A percentile compares a stretch with the other conserved stretches of the same genome.
Evolutionary conservation across 2,329 filamentous ascomycete genomes (phyloP).

Genomic region (Colletotrichum sp.): DNA sequence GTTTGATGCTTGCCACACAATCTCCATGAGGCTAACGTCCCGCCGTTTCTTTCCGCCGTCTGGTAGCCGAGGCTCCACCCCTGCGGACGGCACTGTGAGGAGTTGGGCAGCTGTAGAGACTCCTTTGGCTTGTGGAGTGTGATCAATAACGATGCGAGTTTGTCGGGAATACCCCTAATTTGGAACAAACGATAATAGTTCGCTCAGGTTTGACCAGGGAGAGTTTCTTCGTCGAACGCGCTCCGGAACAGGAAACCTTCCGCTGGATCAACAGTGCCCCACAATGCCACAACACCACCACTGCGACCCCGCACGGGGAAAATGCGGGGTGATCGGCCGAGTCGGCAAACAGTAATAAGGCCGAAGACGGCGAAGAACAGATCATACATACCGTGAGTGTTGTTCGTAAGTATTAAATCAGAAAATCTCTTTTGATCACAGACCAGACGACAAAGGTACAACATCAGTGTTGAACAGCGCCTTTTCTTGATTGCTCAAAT

Average conservation of each 20-base stretch:
- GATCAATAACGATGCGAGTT: not conserved
- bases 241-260: not conserved
- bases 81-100: not conserved
- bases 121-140: not conserved
- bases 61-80: not conserved
- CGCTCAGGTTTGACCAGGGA: not conserved
- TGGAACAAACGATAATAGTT: not conserved
- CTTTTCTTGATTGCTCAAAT: not conserved
- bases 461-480: not conserved
- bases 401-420: not conserved
- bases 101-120: not conserved
- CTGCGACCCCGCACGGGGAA: not conserved
- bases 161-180: not conserved
- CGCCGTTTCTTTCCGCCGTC: not conserved
- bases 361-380: not conserved
- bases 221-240: not conserved
- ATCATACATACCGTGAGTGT: not conserved
- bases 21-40: conserved; percentile 1
- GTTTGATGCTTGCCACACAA: conserved; percentile 14
- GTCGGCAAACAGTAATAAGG: not conserved
- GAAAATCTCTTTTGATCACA: not conserved
- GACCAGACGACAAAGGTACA: not conserved
- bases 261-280: not conserved
- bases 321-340: not conserved
- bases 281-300: not conserved